phyloP scores from a whole-genome alignment of 345 rosid genomes.

The Hevea brasiliensis region DNA sequence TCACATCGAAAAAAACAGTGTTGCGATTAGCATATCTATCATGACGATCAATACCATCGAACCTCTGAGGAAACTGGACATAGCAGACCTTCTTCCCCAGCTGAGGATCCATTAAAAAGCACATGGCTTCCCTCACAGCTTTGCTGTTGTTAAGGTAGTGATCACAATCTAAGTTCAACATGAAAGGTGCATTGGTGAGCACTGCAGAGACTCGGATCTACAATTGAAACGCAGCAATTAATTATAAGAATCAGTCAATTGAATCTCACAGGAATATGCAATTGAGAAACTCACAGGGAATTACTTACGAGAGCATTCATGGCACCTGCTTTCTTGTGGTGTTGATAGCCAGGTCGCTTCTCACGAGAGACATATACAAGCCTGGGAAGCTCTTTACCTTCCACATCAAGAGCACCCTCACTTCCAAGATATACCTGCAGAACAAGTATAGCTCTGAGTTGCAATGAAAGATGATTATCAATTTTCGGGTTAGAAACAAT shows the following conservation, averaged over 20 bases:
- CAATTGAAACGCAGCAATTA: not conserved
- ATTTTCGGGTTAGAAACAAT: not conserved
- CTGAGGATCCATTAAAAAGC: conserved; percentile 96
- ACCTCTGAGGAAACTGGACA: conserved; percentile 95
- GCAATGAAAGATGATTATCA: not conserved
- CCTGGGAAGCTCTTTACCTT: conserved; percentile 84
- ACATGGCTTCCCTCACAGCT: conserved; percentile 93
- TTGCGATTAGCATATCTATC: conserved; percentile 96
- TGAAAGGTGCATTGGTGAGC: conserved; percentile 89
- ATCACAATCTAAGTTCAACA: conserved; percentile 92
- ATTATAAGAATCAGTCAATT: not conserved
- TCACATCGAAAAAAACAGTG: conserved; percentile 90
- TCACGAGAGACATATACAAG: conserved; percentile 96
- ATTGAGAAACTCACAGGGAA: conserved; percentile 5
- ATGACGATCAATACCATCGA: conserved; percentile 91
- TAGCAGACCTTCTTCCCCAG: conserved; percentile 95
- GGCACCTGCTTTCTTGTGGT: conserved; percentile 99
- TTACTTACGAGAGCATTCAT: conserved; percentile 83
- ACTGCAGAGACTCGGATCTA: conserved; percentile 97
- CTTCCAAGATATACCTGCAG: conserved; percentile 89
- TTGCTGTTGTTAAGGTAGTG: conserved; percentile 92
- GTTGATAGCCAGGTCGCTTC: conserved; percentile 88
- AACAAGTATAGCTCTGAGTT: conserved; percentile 3
- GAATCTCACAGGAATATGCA: not conserved
- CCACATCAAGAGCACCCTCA: conserved; percentile 87